phyloP scores from a whole-genome alignment of 2,329 filamentous ascomycete species.

The Aotearoamyces nothofagi region DNA sequence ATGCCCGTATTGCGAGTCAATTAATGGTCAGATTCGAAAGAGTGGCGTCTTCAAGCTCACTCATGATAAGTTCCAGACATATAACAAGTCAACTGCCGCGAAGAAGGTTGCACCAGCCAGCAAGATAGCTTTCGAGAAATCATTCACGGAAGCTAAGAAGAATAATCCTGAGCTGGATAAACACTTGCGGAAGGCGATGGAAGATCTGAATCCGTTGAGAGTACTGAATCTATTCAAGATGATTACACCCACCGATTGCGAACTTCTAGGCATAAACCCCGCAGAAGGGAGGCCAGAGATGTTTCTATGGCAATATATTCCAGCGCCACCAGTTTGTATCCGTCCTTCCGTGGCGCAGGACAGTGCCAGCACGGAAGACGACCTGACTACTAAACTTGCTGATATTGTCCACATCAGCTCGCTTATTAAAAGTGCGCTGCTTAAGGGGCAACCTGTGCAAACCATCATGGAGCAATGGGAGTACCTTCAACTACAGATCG shows the following conservation, averaged over 20 bases:
- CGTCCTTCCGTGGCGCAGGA: slow-evolving; percentile 90
- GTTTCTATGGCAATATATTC: slow-evolving; percentile 95
- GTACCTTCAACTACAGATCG: slow-evolving; percentile 85
- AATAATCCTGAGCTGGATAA: slow-evolving; percentile 76
- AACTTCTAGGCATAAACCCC: slow-evolving; percentile 78
- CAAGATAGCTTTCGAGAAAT: slow-evolving; percentile 74
- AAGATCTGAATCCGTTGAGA: slow-evolving; percentile 81
- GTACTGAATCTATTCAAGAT: slow-evolving; percentile 86
- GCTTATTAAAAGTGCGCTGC: slow-evolving; percentile 67
- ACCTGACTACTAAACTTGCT: slow-evolving; percentile 90
- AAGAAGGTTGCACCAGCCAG: slow-evolving; percentile 71
- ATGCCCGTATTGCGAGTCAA: slow-evolving; percentile 65
- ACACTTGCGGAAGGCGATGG: slow-evolving; percentile 80
- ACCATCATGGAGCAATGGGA: slow-evolving; percentile 99
- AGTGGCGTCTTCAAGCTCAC: slow-evolving; percentile 82
- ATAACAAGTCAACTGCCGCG: slow-evolving; percentile 73
- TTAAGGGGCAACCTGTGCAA: slow-evolving; percentile 69
- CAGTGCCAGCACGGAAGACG: slow-evolving; percentile 85
- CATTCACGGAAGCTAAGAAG: slow-evolving; percentile 66
- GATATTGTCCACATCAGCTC: slow-evolving; percentile 91
- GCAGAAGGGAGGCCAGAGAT: slow-evolving; percentile 82
- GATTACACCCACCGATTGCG: slow-evolving; percentile 73
- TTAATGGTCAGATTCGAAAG: slow-evolving; percentile 89
- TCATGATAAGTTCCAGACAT: slow-evolving; percentile 83
- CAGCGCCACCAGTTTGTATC: slow-evolving; percentile 87